Base-by-base conservation (phyloP, 495 filamentous ascomycete genomes). In the Amphirosellinia nigrospora region DNA sequence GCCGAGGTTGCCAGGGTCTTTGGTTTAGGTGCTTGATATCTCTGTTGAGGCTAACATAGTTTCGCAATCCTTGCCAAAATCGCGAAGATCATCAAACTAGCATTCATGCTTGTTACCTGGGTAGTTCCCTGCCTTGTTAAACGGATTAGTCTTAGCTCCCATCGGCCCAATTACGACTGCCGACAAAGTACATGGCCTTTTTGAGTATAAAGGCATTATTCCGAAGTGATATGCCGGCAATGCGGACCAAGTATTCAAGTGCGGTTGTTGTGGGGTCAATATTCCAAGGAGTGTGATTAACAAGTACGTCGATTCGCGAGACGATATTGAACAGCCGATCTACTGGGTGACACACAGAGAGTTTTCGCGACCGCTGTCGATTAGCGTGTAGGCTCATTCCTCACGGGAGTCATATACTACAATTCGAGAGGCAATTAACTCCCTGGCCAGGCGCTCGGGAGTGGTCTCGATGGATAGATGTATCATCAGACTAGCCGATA, bases 1-100 rank as follows among this genome's bases (percentile, higher is more conserved):
- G 66, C 74, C 61, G 70, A 62, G 59, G 61, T 70, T 55, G 53
- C 70, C 61, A 56, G 66, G 53, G 36, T 68, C 48, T 63, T 53
- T 41, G 19, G 56, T 34, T 73, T 67, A 58, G 64, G 59, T 60
- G 70, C 56, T 66, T 70, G 71, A 73, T 59, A 64, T 61, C 41
- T 66, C 56, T 64, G 36, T 55, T 55, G 65, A 70, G 70, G 71
- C 70, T 70, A 59, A 70, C 68, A 64, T 53, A 67, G 75, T 78
- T 76, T 76, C 74, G 76, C 70, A 38, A 78, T 76, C 74, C 76
- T 64, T 74, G 74, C 36, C 46, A 26, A 28, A 55, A 70, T 67
- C 72, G 73, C 69, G 72, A 78, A 75, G 73, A 76, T 71, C 72
- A 59, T 36, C 61, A 52, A 53, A 55, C 63, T 68, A 72, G 69